Percentiles rank a stretch among this genome's conserved stretches.
Evolutionary conservation across 345 rosid genomes (phyloP).

Genomic region (Lepidium sativum): DNA sequence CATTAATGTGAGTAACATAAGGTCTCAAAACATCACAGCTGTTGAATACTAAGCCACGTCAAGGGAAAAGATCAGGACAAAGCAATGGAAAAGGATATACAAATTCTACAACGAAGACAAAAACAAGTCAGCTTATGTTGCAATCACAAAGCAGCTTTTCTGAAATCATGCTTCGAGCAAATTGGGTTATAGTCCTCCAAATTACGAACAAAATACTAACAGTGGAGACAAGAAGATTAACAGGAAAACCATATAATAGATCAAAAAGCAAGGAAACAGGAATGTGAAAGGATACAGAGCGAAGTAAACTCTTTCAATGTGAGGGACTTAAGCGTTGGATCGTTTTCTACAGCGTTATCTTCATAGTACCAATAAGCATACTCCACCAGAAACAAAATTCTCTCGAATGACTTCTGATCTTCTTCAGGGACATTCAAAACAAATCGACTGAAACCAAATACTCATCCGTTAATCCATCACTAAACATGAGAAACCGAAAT

Average conservation of each 20-base stretch:
- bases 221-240: not conserved
- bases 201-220: not conserved
- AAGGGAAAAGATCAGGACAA: constrained; percentile 33
- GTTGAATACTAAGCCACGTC: constrained; percentile 60
- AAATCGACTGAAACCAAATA: constrained; percentile 61
- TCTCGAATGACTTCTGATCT: constrained; percentile 95
- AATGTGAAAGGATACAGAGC: constrained; percentile 58
- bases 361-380: constrained; percentile 97
- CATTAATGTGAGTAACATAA: constrained; percentile 87
- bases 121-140: not conserved
- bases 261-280: not conserved
- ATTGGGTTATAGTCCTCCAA: not conserved
- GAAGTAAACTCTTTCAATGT: constrained; percentile 87
- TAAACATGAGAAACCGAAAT: not conserved
- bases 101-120: not conserved
- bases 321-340: constrained; percentile 83
- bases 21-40: constrained; percentile 86
- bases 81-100: not conserved
- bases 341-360: constrained; percentile 88
- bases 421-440: constrained; percentile 97
- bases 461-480: not conserved
- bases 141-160: not conserved
- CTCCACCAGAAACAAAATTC: constrained; percentile 93
- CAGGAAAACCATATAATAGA: not conserved
- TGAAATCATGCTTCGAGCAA: not conserved